A percentile compares a stretch with the other conserved stretches of the same genome.
Conservation (phyloP, 768 basidiomycete species). For the Lactifluus pinguis region DNA sequence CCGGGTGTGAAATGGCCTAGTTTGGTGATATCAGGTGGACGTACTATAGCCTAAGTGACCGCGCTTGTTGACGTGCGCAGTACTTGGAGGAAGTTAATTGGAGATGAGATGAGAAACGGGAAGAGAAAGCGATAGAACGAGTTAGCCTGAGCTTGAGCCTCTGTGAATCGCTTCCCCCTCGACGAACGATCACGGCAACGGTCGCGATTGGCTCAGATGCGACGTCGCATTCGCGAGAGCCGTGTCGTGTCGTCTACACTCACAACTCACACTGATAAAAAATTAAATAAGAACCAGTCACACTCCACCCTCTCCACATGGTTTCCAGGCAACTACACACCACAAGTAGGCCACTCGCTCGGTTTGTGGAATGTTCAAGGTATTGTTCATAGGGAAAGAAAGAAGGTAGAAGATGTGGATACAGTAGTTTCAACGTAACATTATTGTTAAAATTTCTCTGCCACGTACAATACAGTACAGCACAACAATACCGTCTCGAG, state of each 20-base stretch:
- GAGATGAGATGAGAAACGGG: not conserved
- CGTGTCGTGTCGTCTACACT: too few species aligned
- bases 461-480: not conserved
- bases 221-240: not conserved
- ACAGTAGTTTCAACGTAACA: not conserved
- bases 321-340: too few species aligned
- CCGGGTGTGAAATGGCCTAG: not conserved
- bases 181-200: slow-evolving; percentile 15
- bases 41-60: not conserved
- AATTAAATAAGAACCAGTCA: not conserved
- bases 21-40: not conserved
- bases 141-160: not conserved
- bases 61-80: not conserved
- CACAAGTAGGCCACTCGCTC: not conserved
- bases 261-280: too few species aligned
- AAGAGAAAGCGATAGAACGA: not conserved
- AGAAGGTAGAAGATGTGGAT: not conserved
- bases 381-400: not conserved
- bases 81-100: not conserved
- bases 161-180: not conserved
- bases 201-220: slow-evolving; percentile 17
- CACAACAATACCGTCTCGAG: not conserved
- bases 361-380: not conserved
- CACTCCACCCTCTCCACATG: not conserved
- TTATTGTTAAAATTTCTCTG: not conserved